Evolutionary conservation across 441 rosid species (phyloP).

Genomic region (Omphalea diandra): DNA sequence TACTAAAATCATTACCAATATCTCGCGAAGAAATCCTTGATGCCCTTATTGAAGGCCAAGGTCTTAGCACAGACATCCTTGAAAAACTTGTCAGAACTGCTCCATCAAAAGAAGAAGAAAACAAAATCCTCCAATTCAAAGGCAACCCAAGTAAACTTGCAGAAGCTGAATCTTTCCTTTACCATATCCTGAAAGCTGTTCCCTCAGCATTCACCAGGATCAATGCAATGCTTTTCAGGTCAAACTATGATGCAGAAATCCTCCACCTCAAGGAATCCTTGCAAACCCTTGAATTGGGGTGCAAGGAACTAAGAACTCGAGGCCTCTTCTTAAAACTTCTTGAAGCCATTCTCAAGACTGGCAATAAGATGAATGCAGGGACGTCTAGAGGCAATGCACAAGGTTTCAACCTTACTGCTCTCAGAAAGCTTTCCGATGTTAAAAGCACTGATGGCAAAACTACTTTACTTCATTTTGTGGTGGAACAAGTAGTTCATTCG

Average conservation of each 20-base stretch:
- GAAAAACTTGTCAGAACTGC: conserved; percentile 47
- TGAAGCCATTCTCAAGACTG: conserved; percentile 72
- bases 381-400: conserved; percentile 64
- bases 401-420: conserved; percentile 58
- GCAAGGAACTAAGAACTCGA: conserved; percentile 49
- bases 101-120: conserved; percentile 48
- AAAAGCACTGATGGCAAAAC: conserved; percentile 67
- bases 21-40: conserved; percentile 39
- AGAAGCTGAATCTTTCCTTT: conserved; percentile 63
- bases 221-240: conserved; percentile 59
- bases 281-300: conserved; percentile 43
- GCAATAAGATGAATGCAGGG: conserved; percentile 68
- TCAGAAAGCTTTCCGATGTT: conserved; percentile 54
- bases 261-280: conserved; percentile 45
- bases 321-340: conserved; percentile 63
- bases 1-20: conserved; percentile 43
- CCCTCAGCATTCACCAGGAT: conserved; percentile 56
- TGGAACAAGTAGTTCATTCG: conserved; percentile 55
- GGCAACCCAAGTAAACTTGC: conserved; percentile 47
- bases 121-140: conserved; percentile 44
- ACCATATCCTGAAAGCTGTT: too few relatives aligned
- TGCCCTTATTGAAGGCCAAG: conserved; percentile 42
- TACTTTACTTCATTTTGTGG: conserved; percentile 63
- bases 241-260: conserved; percentile 48
- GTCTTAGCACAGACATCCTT: conserved; percentile 36